Evolutionary conservation across 2,329 filamentous ascomycete genomes (phyloP).

Genomic region (Epichloe coenophiala): DNA sequence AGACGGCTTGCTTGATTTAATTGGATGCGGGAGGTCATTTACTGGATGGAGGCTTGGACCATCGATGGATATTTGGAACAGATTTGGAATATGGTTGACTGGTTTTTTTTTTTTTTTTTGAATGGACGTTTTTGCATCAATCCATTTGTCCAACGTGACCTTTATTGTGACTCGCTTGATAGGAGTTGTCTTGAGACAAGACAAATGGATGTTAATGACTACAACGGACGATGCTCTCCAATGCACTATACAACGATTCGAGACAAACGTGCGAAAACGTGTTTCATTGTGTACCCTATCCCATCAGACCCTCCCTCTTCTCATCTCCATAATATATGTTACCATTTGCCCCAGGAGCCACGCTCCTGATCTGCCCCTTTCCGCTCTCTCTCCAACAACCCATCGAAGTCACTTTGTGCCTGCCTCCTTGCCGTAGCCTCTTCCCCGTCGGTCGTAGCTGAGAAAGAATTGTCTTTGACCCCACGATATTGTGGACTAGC

Average conservation of each 20-base stretch:
- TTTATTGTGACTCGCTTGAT: background rate
- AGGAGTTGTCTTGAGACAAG: background rate
- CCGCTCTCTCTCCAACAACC: constrained; percentile 32
- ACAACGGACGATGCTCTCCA: background rate
- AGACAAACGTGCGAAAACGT: background rate
- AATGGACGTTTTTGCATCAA: background rate
- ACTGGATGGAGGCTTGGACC: background rate
- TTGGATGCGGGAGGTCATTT: background rate
- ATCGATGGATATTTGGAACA: background rate
- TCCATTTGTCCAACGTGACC: background rate
- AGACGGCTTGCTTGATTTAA: background rate
- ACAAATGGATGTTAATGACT: background rate
- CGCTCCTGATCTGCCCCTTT: constrained; percentile 16
- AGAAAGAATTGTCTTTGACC: constrained; percentile 19
- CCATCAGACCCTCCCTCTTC: background rate
- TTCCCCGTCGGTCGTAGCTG: constrained; percentile 22
- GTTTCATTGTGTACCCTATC: background rate
- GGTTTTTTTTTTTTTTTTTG: background rate
- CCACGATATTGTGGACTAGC: constrained; percentile 8
- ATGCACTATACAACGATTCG: background rate
- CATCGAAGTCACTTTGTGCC: constrained; percentile 38
- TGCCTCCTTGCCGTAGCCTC: constrained; percentile 25
- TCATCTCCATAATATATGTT: background rate
- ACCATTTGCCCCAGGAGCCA: constrained; percentile 14
- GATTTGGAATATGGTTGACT: background rate